Evolutionary conservation across 192 early-diverging fungal species (phyloP).

Genomic region (Coemansia sp.): DNA sequence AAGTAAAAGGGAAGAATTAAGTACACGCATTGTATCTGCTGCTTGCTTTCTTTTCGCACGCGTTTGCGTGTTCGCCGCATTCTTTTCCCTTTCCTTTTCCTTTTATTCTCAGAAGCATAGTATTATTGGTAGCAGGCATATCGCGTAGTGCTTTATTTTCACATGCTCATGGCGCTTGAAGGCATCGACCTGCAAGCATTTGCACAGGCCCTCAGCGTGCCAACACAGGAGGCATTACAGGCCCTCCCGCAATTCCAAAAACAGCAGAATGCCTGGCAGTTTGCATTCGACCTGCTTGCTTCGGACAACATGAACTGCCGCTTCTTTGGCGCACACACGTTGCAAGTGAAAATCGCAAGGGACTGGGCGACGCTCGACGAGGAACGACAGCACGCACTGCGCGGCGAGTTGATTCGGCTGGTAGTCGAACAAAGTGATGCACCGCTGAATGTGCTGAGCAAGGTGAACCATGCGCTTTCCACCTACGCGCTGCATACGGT

Average conservation of each 20-base stretch:
- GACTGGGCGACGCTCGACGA: conserved; percentile 53
- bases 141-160: background rate
- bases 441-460: conserved; percentile 40
- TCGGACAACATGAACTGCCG: conserved; percentile 42
- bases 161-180: conserved; percentile 31
- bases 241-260: conserved; percentile 43
- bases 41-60: background rate
- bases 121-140: conserved; percentile 3
- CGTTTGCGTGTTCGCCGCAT: background rate
- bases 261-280: conserved; percentile 44
- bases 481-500: conserved; percentile 40
- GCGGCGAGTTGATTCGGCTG: conserved; percentile 31
- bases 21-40: no score
- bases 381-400: conserved; percentile 39
- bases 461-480: conserved; percentile 40
- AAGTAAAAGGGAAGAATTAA: no score
- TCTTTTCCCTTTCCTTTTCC: background rate
- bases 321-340: conserved; percentile 53
- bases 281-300: conserved; percentile 46
- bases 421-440: conserved; percentile 39
- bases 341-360: conserved; percentile 40
- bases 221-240: conserved; percentile 49
- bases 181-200: conserved; percentile 42
- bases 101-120: background rate
- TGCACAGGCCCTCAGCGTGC: conserved; percentile 48